Base-by-base conservation (phyloP, 768 basidiomycete species). In the Xanthoconium stramineum region DNA sequence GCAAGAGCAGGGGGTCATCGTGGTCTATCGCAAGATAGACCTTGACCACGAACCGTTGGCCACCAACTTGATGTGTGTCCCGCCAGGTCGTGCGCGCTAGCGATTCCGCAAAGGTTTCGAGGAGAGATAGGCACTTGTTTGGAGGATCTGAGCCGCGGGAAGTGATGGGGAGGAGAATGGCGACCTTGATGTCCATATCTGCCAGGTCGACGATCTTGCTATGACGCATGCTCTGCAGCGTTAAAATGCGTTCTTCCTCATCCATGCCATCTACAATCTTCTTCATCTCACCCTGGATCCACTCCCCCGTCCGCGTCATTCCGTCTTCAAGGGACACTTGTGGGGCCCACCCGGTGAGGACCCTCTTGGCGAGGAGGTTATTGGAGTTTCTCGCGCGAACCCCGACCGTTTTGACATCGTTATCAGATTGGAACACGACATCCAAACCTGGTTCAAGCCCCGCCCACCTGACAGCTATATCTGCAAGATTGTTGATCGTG, bases 141-240 rank as follows among this genome's bases (percentile, higher is more conserved):
- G 75, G 75, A 6, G 66, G 56, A 2, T 56, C 32, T 0, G 66
- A 65, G 5, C 80, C 78, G 1, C 78, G 74, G 9, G 83, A 84
- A 1, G 83, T 84, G 60, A 85, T 75, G 3, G 84, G 84, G 9
- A 85, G 76, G 3, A 85, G 72, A 40, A 84, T 72, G 2, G 78
- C 84, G 60, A 83, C 82, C 7, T 67, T 74, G 50, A 74, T 69
- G 3, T 65, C 65, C 24, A 68, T 64, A 0, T 65, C 53, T 7
- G 65, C 58, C 9, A 84, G 68, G 44, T 75, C 53, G 29, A 83
- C 56, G 10, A 82, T 45, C 43, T 72, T 57, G 58, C 82, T 83
- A 37, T 38, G 44, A 17, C 65, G 63, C 40, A 76, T 63, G 11
- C 19, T 55, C 19, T 59, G 51, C 37, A 78, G 57, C 37, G 58